Conservation (phyloP, 805 yeast species). For the Debaryomyces maramus region DNA sequence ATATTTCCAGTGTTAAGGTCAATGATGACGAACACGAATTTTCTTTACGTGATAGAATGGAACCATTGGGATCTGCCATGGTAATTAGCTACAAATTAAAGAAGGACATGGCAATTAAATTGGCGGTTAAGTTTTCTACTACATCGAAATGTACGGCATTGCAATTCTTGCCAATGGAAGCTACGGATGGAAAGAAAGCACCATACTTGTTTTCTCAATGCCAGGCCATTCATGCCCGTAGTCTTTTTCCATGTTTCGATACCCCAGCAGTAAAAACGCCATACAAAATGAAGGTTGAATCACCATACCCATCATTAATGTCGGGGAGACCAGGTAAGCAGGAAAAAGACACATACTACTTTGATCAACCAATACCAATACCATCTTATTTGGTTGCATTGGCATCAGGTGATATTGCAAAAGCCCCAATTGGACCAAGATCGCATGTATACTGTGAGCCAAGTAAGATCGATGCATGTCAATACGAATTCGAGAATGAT, state of each 20-base stretch:
- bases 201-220: slow-evolving; percentile 85
- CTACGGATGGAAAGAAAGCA: slow-evolving; percentile 67
- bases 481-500: slow-evolving; percentile 78
- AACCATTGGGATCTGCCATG: slow-evolving; percentile 63
- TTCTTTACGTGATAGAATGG: slow-evolving; percentile 40
- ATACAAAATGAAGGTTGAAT: slow-evolving; percentile 55
- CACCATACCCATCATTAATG: slow-evolving; percentile 69
- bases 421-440: slow-evolving; percentile 78
- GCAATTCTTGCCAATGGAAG: slow-evolving; percentile 77
- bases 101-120: slow-evolving; percentile 14
- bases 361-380: slow-evolving; percentile 76
- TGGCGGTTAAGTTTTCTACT: slow-evolving; percentile 60
- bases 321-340: slow-evolving; percentile 56
- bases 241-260: slow-evolving; percentile 86
- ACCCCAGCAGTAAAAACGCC: slow-evolving; percentile 82
- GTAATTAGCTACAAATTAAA: slow-evolving; percentile 23
- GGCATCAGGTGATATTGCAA: slow-evolving; percentile 76
- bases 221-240: slow-evolving; percentile 88
- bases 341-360: slow-evolving; percentile 25
- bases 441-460: slow-evolving; percentile 84
- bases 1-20: slow-evolving; percentile 45
- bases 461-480: slow-evolving; percentile 59
- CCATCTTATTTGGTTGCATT: slow-evolving; percentile 83
- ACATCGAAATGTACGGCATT: slow-evolving; percentile 78
- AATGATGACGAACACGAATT: slow-evolving; percentile 34